phyloP scores from a whole-genome alignment of 2,329 filamentous ascomycete species.

The Akanthomyces uredinophilus region DNA sequence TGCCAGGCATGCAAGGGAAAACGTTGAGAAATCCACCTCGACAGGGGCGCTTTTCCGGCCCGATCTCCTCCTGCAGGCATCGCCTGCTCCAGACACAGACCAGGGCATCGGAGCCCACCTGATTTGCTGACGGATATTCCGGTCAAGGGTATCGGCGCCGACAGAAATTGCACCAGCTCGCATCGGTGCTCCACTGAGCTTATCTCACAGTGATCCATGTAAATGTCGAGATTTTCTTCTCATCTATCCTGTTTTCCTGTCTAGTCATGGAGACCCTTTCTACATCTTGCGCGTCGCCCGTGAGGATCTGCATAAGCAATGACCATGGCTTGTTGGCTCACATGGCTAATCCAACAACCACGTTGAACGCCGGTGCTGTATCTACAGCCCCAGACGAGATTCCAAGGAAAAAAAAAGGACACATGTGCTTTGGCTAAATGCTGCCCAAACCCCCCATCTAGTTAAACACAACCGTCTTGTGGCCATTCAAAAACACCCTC shows the following conservation, averaged over 20 bases:
- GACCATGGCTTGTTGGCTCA: neutral
- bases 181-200: neutral
- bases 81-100: no score
- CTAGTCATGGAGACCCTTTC: no score
- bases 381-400: neutral
- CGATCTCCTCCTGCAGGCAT: neutral
- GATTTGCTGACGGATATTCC: neutral
- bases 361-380: neutral
- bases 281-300: neutral
- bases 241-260: neutral
- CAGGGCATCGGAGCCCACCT: neutral
- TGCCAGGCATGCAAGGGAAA: no score
- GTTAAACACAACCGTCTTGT: conserved; percentile 74
- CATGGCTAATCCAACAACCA: neutral
- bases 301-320: neutral
- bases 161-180: neutral
- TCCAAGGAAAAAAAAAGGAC: neutral
- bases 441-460: neutral
- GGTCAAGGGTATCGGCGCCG: conserved; percentile 3
- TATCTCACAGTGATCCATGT: neutral
- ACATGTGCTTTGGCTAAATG: neutral
- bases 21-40: neutral
- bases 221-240: neutral
- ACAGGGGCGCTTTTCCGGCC: neutral
- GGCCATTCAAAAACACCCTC: conserved; percentile 70